These are phyloP conservation scores for Mycena amicta DNA, from an alignment of 768 basidiomycete genomes.

Conservation along the genomic window DNA sequence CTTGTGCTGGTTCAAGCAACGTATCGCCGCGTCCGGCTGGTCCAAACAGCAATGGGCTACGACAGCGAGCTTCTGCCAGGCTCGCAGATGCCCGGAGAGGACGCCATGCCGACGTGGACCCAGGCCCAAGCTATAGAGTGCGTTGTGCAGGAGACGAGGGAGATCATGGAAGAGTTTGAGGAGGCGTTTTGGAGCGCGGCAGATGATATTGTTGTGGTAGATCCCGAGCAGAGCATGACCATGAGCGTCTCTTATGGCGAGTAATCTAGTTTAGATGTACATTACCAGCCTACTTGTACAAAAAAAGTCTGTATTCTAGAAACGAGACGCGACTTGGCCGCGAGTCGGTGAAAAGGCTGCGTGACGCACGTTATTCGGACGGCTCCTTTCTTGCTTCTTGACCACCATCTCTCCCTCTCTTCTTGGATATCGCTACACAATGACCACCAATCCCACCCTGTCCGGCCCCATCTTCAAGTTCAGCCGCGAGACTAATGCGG, in stretches of 20 bases:
- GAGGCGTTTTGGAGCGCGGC: constrained; percentile 32
- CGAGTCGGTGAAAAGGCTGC: no score
- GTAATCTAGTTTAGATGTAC: neutral
- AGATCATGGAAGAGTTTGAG: constrained; percentile 63
- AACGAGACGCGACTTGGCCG: no score
- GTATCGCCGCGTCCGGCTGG: constrained; percentile 60
- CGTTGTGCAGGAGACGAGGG: constrained; percentile 55
- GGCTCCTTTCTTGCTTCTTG: constrained; percentile 21
- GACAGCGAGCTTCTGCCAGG: constrained; percentile 50
- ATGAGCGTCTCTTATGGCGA: constrained; percentile 9
- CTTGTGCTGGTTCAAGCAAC: constrained; percentile 55
- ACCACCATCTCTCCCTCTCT: constrained; percentile 19
- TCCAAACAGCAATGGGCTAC: constrained; percentile 69
- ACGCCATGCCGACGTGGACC: constrained; percentile 54
- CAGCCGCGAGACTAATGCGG: constrained; percentile 42
- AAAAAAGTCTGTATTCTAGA: no score
- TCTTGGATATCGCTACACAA: constrained; percentile 20
- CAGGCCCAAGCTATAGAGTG: constrained; percentile 52
- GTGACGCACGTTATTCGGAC: neutral
- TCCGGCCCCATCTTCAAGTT: constrained; percentile 35
- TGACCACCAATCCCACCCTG: constrained; percentile 23
- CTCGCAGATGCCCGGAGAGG: constrained; percentile 32
- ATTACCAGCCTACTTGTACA: neutral
- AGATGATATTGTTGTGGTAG: constrained; percentile 33
- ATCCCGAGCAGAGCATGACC: constrained; percentile 24